A percentile compares a stretch with the other conserved stretches of the same genome.
These are phyloP conservation scores for Metarhizium brunneum DNA, from an alignment of 2,329 filamentous ascomycete genomes.

Conservation along the genomic window DNA sequence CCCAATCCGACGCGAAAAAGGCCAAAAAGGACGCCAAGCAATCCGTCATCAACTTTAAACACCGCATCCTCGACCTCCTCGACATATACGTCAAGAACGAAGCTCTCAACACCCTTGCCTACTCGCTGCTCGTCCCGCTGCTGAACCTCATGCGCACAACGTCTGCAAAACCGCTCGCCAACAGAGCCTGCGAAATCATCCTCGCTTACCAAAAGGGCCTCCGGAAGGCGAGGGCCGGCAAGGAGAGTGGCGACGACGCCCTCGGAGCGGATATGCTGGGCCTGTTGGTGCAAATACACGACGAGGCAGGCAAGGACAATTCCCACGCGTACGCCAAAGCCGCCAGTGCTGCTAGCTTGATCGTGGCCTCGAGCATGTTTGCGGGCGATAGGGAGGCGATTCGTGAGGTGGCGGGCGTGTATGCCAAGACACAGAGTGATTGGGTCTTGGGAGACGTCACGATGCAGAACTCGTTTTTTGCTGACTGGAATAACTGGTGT, in stretches of 20 bases:
- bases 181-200: constrained; percentile 65
- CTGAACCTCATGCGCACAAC: constrained; percentile 71
- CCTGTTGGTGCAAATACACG: constrained; percentile 59
- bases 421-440: constrained; percentile 47
- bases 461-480: constrained; percentile 57
- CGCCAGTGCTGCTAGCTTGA: constrained; percentile 63
- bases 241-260: constrained; percentile 16
- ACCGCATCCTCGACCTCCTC: constrained; percentile 80
- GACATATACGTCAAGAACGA: constrained; percentile 78
- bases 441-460: constrained; percentile 51
- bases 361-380: constrained; percentile 55
- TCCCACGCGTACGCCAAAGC: constrained; percentile 65
- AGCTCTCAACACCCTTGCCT: constrained; percentile 55
- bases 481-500: constrained; percentile 69
- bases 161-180: constrained; percentile 62
- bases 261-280: constrained; percentile 36
- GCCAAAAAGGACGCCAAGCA: constrained; percentile 82
- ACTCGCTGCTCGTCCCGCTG: constrained; percentile 66
- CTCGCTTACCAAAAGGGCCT: constrained; percentile 60
- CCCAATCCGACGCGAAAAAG: constrained; percentile 60
- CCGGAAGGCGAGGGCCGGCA: constrained; percentile 39
- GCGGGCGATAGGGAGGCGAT: constrained; percentile 42
- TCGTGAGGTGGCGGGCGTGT: constrained; percentile 50
- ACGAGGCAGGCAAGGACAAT: constrained; percentile 51
- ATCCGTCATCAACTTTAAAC: constrained; percentile 89